Percentiles rank a stretch among this genome's conserved stretches.
These are phyloP conservation scores for Rhazya stricta DNA, from an alignment of 257 asterid species.

Conservation along the genomic window DNA sequence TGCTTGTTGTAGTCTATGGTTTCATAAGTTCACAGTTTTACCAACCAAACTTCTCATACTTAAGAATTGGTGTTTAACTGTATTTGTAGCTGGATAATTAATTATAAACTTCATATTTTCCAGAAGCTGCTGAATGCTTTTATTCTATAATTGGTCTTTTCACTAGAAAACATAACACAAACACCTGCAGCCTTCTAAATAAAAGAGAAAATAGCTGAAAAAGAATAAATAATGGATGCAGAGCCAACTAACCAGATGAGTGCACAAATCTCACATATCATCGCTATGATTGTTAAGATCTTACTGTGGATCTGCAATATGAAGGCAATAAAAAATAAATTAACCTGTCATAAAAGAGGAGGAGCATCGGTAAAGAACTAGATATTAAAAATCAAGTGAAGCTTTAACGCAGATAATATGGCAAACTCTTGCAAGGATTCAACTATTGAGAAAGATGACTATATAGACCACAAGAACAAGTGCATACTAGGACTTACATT, in stretches of 20 bases:
- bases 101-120: not conserved
- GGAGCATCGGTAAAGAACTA: not conserved
- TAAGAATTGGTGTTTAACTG: not conserved
- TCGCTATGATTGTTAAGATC: slow-evolving; percentile 75
- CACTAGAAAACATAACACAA: not conserved
- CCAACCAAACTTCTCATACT: not conserved
- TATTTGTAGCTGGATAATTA: not conserved
- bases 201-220: slow-evolving; percentile 7
- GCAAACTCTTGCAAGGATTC: not conserved
- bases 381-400: not conserved
- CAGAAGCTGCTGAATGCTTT: not conserved
- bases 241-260: slow-evolving; percentile 69
- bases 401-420: not conserved
- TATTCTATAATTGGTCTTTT: not conserved
- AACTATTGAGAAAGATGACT: not conserved
- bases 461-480: not conserved
- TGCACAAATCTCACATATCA: slow-evolving; percentile 80
- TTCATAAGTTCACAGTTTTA: not conserved
- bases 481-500: not conserved
- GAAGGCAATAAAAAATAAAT: not conserved
- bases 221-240: slow-evolving; percentile 15
- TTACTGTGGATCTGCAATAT: slow-evolving; percentile 82
- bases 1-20: not conserved
- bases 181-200: not conserved
- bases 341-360: not conserved